phyloP scores from a whole-genome alignment of 164 flowering plant genomes.

The Chimonanthus praecox region DNA sequence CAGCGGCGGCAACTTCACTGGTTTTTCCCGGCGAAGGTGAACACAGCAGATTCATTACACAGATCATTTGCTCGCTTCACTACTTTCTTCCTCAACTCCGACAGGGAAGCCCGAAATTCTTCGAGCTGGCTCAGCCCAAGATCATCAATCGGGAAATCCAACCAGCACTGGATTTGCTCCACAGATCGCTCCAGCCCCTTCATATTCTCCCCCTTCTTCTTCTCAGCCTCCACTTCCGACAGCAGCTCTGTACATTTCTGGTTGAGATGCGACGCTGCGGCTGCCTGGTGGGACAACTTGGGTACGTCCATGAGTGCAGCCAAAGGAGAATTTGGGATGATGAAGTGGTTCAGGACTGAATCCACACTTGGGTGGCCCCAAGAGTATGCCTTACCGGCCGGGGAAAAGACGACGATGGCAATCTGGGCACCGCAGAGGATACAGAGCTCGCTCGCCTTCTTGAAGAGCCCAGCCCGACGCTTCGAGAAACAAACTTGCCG shows the following conservation, averaged over 20 bases:
- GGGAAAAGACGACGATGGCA: conserved; percentile 65
- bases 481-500: conserved; percentile 76
- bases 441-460: conserved; percentile 75
- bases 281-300: conserved; percentile 22
- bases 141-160: too few relatives aligned
- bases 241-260: conserved; percentile 27
- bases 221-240: conserved; percentile 44
- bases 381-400: conserved; percentile 55
- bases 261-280: conserved; percentile 36
- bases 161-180: too few relatives aligned
- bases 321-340: conserved; percentile 4
- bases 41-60: too few relatives aligned
- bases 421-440: conserved; percentile 62
- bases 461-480: conserved; percentile 64
- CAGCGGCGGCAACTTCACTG: too few relatives aligned
- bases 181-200: neutral
- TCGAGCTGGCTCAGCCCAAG: too few relatives aligned
- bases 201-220: conserved; percentile 30
- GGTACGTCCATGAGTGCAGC: neutral
- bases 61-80: too few relatives aligned
- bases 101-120: too few relatives aligned
- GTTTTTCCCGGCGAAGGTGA: too few relatives aligned
- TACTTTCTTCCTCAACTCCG: too few relatives aligned
- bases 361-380: conserved; percentile 64
- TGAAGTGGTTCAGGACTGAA: conserved; percentile 34